Percentiles rank a stretch among this genome's conserved stretches.
phyloP scores from a whole-genome alignment of 2,329 filamentous ascomycete genomes.

The Aureobasidium mangrovei region DNA sequence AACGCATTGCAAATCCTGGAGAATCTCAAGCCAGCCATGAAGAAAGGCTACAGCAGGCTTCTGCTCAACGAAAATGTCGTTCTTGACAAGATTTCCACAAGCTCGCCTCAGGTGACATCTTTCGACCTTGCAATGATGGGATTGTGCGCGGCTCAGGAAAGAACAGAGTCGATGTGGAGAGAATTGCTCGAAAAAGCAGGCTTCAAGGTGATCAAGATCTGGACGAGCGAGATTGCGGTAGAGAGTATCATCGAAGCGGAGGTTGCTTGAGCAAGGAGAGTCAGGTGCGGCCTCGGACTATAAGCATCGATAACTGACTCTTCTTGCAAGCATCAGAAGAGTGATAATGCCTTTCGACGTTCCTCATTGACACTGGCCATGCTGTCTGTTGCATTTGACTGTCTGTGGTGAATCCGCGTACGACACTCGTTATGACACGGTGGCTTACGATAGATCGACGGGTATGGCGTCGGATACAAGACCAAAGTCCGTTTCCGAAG shows the following conservation, averaged over 20 bases:
- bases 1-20: not conserved
- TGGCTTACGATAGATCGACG: no score
- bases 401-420: no score
- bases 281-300: not conserved
- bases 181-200: slow-evolving; percentile 27
- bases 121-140: slow-evolving; percentile 35
- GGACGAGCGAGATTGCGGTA: slow-evolving; percentile 12
- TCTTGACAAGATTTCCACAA: not conserved
- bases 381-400: no score
- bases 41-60: slow-evolving; percentile 1
- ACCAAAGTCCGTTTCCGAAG: no score
- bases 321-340: no score
- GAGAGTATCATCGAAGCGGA: not conserved
- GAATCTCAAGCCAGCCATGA: slow-evolving; percentile 6
- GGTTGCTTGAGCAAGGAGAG: not conserved
- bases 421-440: no score
- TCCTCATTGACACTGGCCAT: no score
- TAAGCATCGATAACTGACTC: no score
- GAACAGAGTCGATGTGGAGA: slow-evolving; percentile 31
- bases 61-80: slow-evolving; percentile 12
- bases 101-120: not conserved
- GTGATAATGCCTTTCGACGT: no score
- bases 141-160: slow-evolving; percentile 27
- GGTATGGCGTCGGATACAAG: no score
- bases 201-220: slow-evolving; percentile 30